Evolutionary conservation across 768 basidiomycete species (phyloP), one percentile per base, ranked within the genome.

Genomic region (Tulasnella sp.): DNA sequence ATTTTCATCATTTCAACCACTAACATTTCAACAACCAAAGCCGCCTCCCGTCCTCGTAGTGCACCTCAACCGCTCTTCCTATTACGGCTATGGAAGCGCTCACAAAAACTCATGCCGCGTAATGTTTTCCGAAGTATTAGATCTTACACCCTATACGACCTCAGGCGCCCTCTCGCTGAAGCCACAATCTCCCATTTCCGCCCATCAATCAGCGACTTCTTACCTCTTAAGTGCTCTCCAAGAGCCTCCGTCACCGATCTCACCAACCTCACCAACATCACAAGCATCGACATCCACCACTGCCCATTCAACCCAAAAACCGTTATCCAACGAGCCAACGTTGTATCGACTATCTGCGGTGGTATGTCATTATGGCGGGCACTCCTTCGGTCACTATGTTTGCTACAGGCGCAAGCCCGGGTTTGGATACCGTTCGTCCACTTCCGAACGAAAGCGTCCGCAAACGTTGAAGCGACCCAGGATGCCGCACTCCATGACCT

Each of bases 361-460:
- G 29, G 92, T 98, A 15, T 91, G 91, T 65, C 94, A 98, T 70
- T 94, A 84, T 67, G 94, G 94, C 12, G 81, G 84, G 55, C 92
- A 96, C 67, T 85, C 85, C 3, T 93, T 87, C 67, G 94, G 94
- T 4, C 94, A 99, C 68, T 99, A 94, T 68, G 80, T 98, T 63
- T 91, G 87, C 64, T 94, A 83, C 68, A 79, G 96, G 15, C 77
- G 93, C 49, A 88, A 85, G 70, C 92, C 92, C 0, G 76, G 77
- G 38, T 38, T 38, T 15, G 34, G 34, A 15, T 7, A 5, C 5
- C 34, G 34, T 38, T 5, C 34, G 5, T 7, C 34, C 34, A 38
- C 34, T 38, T 38, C 34, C 7, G 15, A 5, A 15, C 34, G 30
- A 21, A 27, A 38, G 9, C 34, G 12, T 8, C 50, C 50, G 9